Evolutionary conservation across 768 basidiomycete genomes (phyloP).

Genomic region (Dentipellis fragilis): DNA sequence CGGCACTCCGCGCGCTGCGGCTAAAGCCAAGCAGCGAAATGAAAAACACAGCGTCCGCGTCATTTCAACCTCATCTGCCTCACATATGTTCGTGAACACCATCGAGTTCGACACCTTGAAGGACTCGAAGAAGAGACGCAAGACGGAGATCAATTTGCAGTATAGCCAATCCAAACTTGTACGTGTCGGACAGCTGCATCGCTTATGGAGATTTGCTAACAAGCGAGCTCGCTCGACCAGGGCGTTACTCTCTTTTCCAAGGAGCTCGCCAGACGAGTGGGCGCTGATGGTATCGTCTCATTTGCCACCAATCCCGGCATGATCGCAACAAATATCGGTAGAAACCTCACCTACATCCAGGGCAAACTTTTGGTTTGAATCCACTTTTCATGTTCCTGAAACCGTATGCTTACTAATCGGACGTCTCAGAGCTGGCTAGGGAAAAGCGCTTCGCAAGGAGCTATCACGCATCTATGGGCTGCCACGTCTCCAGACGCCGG

Average conservation of each 20-base stretch:
- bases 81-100: conserved; percentile 19
- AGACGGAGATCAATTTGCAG: background rate
- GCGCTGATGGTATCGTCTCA: conserved; percentile 32
- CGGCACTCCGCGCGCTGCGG: conserved; percentile 32
- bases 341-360: too few relatives aligned
- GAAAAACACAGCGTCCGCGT: conserved; percentile 30
- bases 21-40: conserved; percentile 24
- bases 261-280: conserved; percentile 32
- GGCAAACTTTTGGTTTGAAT: too few relatives aligned
- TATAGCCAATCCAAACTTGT: background rate
- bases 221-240: conserved; percentile 14
- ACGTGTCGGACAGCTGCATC: background rate
- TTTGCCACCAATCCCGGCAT: conserved; percentile 26
- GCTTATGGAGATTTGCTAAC: background rate
- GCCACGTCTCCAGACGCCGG: too few relatives aligned
- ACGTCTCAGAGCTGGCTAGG: too few relatives aligned
- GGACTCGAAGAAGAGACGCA: conserved; percentile 16
- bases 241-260: conserved; percentile 32
- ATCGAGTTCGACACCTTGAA: conserved; percentile 30
- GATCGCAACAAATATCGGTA: background rate
- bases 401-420: too few relatives aligned
- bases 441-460: too few relatives aligned
- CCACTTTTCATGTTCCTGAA: too few relatives aligned
- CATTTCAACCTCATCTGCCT: conserved; percentile 33
- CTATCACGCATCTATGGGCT: too few relatives aligned